Conservation (phyloP, 2,329 filamentous ascomycete species). For the Aspergillus pseudoterreus region DNA sequence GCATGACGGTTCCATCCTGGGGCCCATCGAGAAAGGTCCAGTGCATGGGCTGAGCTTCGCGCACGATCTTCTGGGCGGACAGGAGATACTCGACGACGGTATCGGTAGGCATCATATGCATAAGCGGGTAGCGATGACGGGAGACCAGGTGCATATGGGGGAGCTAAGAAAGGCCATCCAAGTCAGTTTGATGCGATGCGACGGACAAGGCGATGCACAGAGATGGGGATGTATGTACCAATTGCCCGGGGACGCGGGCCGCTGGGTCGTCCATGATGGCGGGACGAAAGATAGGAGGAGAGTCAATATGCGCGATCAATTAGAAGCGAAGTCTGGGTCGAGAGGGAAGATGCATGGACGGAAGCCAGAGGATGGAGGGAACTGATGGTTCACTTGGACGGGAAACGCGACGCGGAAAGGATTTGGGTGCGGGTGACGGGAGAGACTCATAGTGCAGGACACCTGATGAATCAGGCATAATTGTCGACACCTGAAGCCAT, state of each 20-base stretch:
- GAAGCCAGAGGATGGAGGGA: background rate
- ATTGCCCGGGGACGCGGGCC: constrained; percentile 41
- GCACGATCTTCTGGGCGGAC: constrained; percentile 78
- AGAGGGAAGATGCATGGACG: background rate
- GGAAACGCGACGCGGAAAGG: constrained; percentile 34
- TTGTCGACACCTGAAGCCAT: background rate
- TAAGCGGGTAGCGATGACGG: constrained; percentile 72
- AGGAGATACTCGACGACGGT: constrained; percentile 81
- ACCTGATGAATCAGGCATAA: constrained; percentile 20
- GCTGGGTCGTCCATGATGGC: constrained; percentile 46
- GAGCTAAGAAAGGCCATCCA: constrained; percentile 47
- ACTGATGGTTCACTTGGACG: background rate
- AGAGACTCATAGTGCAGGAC: constrained; percentile 15
- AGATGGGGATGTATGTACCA: constrained; percentile 34
- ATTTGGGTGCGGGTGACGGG: constrained; percentile 20
- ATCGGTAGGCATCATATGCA: constrained; percentile 66
- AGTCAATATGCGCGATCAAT: constrained; percentile 7
- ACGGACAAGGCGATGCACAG: background rate
- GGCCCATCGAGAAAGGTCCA: constrained; percentile 90
- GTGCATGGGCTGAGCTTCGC: constrained; percentile 79
- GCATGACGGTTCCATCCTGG: constrained; percentile 72
- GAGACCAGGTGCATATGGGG: constrained; percentile 89
- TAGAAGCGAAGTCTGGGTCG: background rate
- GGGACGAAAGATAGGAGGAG: constrained; percentile 11
- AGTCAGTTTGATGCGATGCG: constrained; percentile 6